phyloP scores from a whole-genome alignment of 257 asterid species.

The Gentiana macrophylla region DNA sequence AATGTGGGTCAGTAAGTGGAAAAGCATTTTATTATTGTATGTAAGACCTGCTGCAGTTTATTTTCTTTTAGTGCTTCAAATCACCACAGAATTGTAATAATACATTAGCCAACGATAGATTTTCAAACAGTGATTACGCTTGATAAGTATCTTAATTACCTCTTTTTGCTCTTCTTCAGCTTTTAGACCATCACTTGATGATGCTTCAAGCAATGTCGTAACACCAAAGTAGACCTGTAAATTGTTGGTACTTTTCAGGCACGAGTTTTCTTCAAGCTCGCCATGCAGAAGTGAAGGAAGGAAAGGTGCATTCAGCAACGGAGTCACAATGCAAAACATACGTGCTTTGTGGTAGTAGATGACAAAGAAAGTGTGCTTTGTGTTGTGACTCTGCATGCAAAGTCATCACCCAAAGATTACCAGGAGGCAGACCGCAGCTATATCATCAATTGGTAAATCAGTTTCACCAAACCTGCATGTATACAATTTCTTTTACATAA shows the following conservation, averaged over 20 bases:
- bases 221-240: slow-evolving; percentile 89
- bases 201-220: slow-evolving; percentile 78
- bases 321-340: background rate
- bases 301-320: too few relatives aligned
- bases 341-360: background rate
- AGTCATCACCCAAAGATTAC: slow-evolving; percentile 20
- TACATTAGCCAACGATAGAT: background rate
- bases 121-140: background rate
- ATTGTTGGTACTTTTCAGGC: slow-evolving; percentile 5
- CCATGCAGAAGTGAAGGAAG: background rate
- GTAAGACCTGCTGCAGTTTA: too few relatives aligned
- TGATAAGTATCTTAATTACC: slow-evolving; percentile 24
- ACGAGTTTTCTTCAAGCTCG: background rate
- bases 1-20: too few relatives aligned
- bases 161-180: slow-evolving; percentile 93
- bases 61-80: background rate
- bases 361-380: background rate
- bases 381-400: background rate
- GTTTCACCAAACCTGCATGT: slow-evolving; percentile 56
- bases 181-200: slow-evolving; percentile 65
- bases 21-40: too few relatives aligned
- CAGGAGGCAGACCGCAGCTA: slow-evolving; percentile 93
- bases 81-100: background rate
- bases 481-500: background rate
- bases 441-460: slow-evolving; percentile 89